Base-by-base conservation (phyloP, 2,329 filamentous ascomycete genomes). In the Verticillium longisporum region DNA sequence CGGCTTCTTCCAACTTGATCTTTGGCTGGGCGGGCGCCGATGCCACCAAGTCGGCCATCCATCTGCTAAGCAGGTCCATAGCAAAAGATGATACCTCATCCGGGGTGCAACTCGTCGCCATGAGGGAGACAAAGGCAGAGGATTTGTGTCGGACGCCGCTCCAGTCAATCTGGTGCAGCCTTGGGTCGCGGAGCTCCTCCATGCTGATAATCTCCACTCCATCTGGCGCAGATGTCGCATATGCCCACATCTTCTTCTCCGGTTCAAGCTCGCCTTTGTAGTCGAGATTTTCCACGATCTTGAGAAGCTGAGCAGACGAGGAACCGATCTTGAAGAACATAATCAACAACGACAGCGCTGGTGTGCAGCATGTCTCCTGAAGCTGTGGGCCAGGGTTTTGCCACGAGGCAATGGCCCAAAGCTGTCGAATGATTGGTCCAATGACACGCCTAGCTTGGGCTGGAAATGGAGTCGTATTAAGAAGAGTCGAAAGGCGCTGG, bases 391-490 rank as follows among this genome's bases (percentile, higher is more conserved):
- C 67, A 4, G 75, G 65, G 7, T 70, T 71, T 1, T 73, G 67
- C 79, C 84, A 85, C 5, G 82, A 83, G 1, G 83, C 75, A 15
- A 91, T 69, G 1, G 80, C 77, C 88, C 88, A 91, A 0, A 91
- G 73, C 1, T 87, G 82, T 4, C 86, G 71, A 2, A 89, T 66
- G 2, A 90, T 68, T 0, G 84, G 84, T 2, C 77, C 75, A 2
- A 90, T 71, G 0, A 91, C 74, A 58, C 88, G 78, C 64, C 81
- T 86, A 55, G 86, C 83, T 9, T 91, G 73, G 0, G 86, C 86
- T 0, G 87, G 84, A 60, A 89, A 88, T 0, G 87, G 87, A 67
- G 88, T 88, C 0, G 86, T 88, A 21, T 83, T 76, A 1, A 87
- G 70, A 1, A 91, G 72, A 0, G 80, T 76, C 38, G 77, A 78